Evolutionary conservation across 176 grass and related monocot species (phyloP), one percentile per base, ranked within the genome.

Genomic region (Musa itinerans): DNA sequence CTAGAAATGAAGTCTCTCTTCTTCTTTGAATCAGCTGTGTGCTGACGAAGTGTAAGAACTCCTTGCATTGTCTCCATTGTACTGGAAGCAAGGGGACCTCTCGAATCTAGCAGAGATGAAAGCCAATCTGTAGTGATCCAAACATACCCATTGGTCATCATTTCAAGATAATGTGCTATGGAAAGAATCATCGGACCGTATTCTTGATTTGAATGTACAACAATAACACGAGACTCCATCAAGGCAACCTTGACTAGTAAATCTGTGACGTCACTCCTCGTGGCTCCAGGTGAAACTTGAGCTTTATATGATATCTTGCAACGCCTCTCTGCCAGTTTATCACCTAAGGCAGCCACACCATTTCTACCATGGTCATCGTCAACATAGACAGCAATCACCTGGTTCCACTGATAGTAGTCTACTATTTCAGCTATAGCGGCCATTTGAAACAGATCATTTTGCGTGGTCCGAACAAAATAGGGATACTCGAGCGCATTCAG

Each of bases 81-180:
- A 8, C 91, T 80, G 78, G 71, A 80, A 82, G 84, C 75, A 85
- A 85, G 72, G 0, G 84, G 87, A 63, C 86, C 82, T 80, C 74
- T 81, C 19, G 90, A 84, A 87, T 98, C 95, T 56, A 98, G 65
- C 62, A 80, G 76, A 74, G 86, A 27, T 71, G 88, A 82, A 73
- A 98, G 90, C 95, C 95, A 98, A 74, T 93, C 90, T 34, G 95
- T 91, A 14, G 88, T 86, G 72, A 98, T 98, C 95, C 95, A 98
- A 25, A 93, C 95, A 78, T 93, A 98, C 0, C 95, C 95, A 59
- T 82, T 87, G 11, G 80, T 80, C 75, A 98, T 89, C 90, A 98
- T 98, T 26, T 93, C 80, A 63, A 98, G 74, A 63, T 52, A 71
- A 53, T 91, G 84, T 10, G 90, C 95, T 54, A 93, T 57, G 21